Base-by-base conservation (phyloP, 148 eudicot species). In the Tetragonia tetragonoides region DNA sequence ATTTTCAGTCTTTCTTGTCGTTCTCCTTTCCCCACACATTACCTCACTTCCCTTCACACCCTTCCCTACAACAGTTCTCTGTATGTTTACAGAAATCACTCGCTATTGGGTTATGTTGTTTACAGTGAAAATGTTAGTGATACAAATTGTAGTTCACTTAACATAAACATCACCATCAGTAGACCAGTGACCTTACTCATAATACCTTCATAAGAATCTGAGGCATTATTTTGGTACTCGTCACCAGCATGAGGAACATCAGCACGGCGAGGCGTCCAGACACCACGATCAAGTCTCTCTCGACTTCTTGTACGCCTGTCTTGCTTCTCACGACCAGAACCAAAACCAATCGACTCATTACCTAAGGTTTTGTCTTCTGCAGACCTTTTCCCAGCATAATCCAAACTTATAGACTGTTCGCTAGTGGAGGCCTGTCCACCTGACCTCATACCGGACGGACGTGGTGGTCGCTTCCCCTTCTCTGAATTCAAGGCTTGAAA, bases 241-340 rank as follows among this genome's bases (percentile, higher is more conserved):
- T 89, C 86, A 80, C 88, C 87, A 51, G 88, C 73, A 76, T 85
- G 89, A 71, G 87, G 83, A 77, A 89, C 83, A 85, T 92, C 96
- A n/a, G 95, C 86, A 81, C 87, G 90, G 41, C 94, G 90, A 77
- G 97, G 97, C 77, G 99, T 66, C 97, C 97, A 93, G 72, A 93
- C 89, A 75, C 93, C 96, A 81, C 90, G 97, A 87, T 95, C 99
- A 83, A 90, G 93, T 84, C 97, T 91, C 78, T 95, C 99, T 86
- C 81, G 91, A 68, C 91, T 92, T 82, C 97, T 88, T 46, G 89
- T 82, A 46, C 96, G 92, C 73, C 86, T 90, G 77, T 95, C 92
- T 82, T 84, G 97, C 85, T 86, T 95, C 66, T 92, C 98, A 66
- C 84, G 88, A 61, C 78, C 74, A 72, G 73, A 24, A 68, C 78